Evolutionary conservation across 139 green algal species (phyloP).

Genomic region (Chlorella ohadii): DNA sequence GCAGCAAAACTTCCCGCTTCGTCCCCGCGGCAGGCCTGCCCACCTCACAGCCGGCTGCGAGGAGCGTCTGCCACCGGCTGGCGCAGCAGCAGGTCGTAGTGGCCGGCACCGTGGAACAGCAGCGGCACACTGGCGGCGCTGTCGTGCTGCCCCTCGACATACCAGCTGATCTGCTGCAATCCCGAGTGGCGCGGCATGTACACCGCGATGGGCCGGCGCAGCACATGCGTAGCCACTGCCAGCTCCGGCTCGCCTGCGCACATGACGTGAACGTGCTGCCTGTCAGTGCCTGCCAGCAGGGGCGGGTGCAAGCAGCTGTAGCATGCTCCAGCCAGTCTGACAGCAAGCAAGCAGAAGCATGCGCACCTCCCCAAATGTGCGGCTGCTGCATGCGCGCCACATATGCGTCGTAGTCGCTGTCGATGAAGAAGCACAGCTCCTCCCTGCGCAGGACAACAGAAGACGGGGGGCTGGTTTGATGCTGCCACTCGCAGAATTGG

Average conservation of each 20-base stretch:
- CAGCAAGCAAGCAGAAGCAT: too few relatives aligned
- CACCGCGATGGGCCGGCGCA: slow-evolving; percentile 6
- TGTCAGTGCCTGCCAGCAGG: not conserved
- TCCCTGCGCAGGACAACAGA: not conserved
- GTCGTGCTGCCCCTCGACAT: not conserved
- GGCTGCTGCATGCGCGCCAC: slow-evolving; percentile 32
- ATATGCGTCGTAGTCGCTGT: slow-evolving; percentile 37
- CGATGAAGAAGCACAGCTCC: slow-evolving; percentile 35
- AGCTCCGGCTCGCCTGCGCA: slow-evolving; percentile 42
- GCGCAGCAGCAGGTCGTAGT: slow-evolving; percentile 33
- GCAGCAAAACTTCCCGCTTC: too few relatives aligned
- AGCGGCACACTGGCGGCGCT: not conserved
- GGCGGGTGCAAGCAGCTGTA: too few relatives aligned
- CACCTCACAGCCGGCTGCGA: not conserved
- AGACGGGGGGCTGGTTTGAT: not conserved
- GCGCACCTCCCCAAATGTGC: slow-evolving; percentile 33
- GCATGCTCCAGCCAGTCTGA: not conserved
- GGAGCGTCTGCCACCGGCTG: not conserved
- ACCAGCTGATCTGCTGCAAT: not conserved
- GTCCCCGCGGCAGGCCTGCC: too few relatives aligned
- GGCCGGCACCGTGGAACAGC: slow-evolving; percentile 23
- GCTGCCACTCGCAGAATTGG: not conserved
- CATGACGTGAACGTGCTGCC: too few relatives aligned
- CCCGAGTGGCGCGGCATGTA: not conserved
- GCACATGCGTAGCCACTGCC: slow-evolving; percentile 29